Evolutionary conservation across 257 asterid species (phyloP).

Genomic region (Lantana camara): DNA sequence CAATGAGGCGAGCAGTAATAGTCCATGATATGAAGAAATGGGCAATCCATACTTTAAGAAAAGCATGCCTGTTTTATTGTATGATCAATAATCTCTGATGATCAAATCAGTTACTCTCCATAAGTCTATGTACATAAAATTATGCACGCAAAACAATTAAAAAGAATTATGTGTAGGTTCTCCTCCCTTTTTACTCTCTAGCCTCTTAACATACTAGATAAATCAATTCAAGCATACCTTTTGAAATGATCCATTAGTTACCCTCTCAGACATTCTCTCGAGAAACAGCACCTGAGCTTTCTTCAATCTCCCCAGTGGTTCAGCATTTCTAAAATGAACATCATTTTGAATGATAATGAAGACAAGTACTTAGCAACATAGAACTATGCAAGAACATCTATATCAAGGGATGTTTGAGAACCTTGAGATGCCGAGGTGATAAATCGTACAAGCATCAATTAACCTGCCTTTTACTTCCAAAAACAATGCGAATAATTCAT

Average conservation of each 20-base stretch:
- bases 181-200: conserved; percentile 1
- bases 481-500: conserved; percentile 72
- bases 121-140: background rate
- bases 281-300: conserved; percentile 92
- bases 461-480: conserved; percentile 81
- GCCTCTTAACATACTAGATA: background rate
- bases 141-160: background rate
- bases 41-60: background rate
- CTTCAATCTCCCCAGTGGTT: conserved; percentile 87
- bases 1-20: background rate
- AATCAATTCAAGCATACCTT: conserved; percentile 54
- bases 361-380: background rate
- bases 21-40: background rate
- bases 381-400: background rate
- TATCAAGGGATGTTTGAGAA: conserved; percentile 27
- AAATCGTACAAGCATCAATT: conserved; percentile 69
- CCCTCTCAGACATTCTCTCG: conserved; percentile 84
- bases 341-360: conserved; percentile 17
- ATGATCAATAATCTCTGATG: background rate
- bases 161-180: background rate
- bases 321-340: conserved; percentile 57
- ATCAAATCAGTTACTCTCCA: background rate
- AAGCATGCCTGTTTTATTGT: background rate
- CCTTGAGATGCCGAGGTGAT: conserved; percentile 93
- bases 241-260: conserved; percentile 49